phyloP scores from a whole-genome alignment of 2,329 filamentous ascomycete species.

The Coccinonectria pachysandricola region DNA sequence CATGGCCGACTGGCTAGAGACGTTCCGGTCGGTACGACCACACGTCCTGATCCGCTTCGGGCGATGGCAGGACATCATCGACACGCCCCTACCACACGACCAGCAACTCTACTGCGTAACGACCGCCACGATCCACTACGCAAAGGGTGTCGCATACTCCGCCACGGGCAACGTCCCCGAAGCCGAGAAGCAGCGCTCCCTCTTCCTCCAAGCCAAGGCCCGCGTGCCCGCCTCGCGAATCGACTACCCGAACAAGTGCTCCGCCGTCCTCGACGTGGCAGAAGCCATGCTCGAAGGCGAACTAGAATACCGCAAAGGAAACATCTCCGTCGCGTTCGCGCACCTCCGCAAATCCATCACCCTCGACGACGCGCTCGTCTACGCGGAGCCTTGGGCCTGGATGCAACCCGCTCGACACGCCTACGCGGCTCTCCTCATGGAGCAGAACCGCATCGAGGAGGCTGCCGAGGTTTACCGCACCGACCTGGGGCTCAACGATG shows the following conservation, averaged over 20 bases:
- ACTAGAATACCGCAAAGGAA: conserved; percentile 53
- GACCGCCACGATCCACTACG: conserved; percentile 57
- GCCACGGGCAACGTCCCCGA: conserved; percentile 41
- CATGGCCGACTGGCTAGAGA: conserved; percentile 68
- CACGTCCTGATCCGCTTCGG: conserved; percentile 65
- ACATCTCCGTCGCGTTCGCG: conserved; percentile 46
- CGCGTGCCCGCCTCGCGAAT: conserved; percentile 46
- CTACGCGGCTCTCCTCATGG: conserved; percentile 54
- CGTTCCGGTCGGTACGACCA: conserved; percentile 51
- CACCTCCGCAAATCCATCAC: conserved; percentile 44
- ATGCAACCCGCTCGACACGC: conserved; percentile 64
- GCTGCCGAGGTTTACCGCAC: conserved; percentile 46
- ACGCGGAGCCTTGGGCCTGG: conserved; percentile 66
- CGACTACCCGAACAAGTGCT: conserved; percentile 57
- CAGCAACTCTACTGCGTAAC: conserved; percentile 52
- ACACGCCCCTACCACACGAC: conserved; percentile 44
- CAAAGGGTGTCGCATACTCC: conserved; percentile 54
- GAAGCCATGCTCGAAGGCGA: conserved; percentile 61
- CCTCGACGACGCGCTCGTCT: conserved; percentile 51
- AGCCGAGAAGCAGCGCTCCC: conserved; percentile 37
- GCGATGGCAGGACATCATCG: conserved; percentile 53
- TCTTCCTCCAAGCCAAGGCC: conserved; percentile 40
- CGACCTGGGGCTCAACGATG: conserved; percentile 47
- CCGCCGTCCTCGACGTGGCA: conserved; percentile 50
- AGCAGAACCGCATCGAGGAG: conserved; percentile 47